These are phyloP conservation scores for Fusarium citri DNA, from an alignment of 2,329 filamentous ascomycete genomes.

Conservation along the genomic window DNA sequence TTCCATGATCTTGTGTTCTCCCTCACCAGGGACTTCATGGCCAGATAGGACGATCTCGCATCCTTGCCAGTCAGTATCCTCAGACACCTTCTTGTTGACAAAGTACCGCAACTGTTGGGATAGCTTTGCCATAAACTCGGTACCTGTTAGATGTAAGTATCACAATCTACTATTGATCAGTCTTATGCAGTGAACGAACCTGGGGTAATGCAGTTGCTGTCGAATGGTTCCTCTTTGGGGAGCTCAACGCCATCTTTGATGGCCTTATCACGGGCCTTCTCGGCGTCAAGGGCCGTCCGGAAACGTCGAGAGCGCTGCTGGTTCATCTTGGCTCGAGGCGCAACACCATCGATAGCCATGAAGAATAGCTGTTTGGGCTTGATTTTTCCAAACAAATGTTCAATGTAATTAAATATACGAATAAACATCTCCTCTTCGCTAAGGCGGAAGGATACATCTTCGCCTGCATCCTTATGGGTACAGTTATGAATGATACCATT, in stretches of 20 bases:
- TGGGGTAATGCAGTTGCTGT: slow-evolving; percentile 99
- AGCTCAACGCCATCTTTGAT: slow-evolving; percentile 89
- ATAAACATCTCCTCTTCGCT: slow-evolving; percentile 99
- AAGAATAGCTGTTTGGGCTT: slow-evolving; percentile 99
- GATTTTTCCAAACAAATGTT: slow-evolving; percentile 98
- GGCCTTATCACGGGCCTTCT: slow-evolving; percentile 91
- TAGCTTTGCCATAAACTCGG: slow-evolving; percentile 97
- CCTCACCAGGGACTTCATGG: slow-evolving; percentile 97
- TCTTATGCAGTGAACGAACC: slow-evolving; percentile 57
- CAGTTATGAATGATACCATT: slow-evolving; percentile 99
- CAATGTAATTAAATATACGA: slow-evolving; percentile 99
- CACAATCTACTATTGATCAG: not conserved
- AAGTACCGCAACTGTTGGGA: slow-evolving; percentile 97
- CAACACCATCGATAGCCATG: slow-evolving; percentile 99
- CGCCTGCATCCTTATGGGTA: slow-evolving; percentile 91
- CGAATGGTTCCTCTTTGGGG: slow-evolving; percentile 94
- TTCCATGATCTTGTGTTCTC: slow-evolving; percentile 99
- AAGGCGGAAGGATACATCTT: slow-evolving; percentile 90
- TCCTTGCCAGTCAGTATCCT: slow-evolving; percentile 97
- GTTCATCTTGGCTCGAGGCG: slow-evolving; percentile 99
- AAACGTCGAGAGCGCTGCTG: slow-evolving; percentile 97
- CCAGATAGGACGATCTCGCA: slow-evolving; percentile 96
- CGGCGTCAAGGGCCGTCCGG: slow-evolving; percentile 90
- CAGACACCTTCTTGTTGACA: slow-evolving; percentile 97
- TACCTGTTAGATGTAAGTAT: slow-evolving; percentile 59